Conservation (phyloP, 345 rosid genomes). For the Eucalyptus regnans region DNA sequence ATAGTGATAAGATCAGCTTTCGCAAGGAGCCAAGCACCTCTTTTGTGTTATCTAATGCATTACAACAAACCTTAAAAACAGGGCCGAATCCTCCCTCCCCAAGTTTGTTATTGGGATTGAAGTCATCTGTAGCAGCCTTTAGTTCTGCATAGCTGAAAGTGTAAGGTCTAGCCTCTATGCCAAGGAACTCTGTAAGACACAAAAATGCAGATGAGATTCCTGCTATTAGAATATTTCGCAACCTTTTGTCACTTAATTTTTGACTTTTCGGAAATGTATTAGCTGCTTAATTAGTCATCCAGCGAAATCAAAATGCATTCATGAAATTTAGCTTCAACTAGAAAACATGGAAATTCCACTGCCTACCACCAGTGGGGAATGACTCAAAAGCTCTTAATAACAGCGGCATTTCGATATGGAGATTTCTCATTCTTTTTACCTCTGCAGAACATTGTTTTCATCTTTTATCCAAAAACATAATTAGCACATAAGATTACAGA, state of each 20-base stretch:
- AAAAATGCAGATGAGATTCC: not conserved
- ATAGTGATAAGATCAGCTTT: not conserved
- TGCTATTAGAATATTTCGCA: not conserved
- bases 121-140: conserved; percentile 54
- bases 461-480: not conserved
- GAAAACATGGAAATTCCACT: not conserved
- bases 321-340: not conserved
- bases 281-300: not conserved
- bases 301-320: not conserved
- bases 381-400: not conserved
- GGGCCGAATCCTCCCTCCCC: conserved; percentile 94
- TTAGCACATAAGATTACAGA: not conserved
- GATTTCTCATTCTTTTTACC: not conserved
- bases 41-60: not conserved
- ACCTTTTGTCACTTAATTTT: not conserved
- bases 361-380: not conserved
- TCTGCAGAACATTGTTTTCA: not conserved
- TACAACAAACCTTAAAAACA: conserved; percentile 17
- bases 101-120: conserved; percentile 49
- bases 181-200: conserved; percentile 23
- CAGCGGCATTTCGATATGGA: not conserved
- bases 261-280: not conserved
- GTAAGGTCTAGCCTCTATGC: conserved; percentile 39
- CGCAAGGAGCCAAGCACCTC: not conserved
- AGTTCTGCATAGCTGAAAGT: conserved; percentile 56